Conservation (phyloP, 108 stramenopile genomes). For the Parmales sp. region DNA sequence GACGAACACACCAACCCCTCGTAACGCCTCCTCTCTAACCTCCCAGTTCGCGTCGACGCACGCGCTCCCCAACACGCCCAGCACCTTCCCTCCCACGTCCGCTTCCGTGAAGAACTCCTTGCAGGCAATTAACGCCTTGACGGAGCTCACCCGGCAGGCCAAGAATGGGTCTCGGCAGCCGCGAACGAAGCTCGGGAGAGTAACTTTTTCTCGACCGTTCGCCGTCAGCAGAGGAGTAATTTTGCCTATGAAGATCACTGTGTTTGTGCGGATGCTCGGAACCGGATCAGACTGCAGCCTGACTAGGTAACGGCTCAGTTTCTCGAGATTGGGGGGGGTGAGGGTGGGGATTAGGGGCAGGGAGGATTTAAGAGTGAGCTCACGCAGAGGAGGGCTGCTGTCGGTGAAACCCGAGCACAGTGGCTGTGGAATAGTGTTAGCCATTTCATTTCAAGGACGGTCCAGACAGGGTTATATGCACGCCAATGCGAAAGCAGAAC, state of each 20-base stretch:
- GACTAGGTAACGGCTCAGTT: conserved; percentile 69
- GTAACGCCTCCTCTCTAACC: conserved; percentile 64
- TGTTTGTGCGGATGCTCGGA: conserved; percentile 65
- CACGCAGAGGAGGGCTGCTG: conserved; percentile 55
- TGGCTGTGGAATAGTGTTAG: conserved; percentile 70
- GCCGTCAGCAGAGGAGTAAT: conserved; percentile 51
- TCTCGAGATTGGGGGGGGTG: conserved; percentile 61
- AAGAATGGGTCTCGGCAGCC: conserved; percentile 68
- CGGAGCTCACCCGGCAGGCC: conserved; percentile 61
- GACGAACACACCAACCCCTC: conserved; percentile 43
- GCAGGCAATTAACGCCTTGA: conserved; percentile 36
- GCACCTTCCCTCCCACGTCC: conserved; percentile 50
- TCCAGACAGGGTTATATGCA: too few species aligned
- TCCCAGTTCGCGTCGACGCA: conserved; percentile 53
- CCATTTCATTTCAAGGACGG: too few species aligned
- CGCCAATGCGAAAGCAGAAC: too few species aligned
- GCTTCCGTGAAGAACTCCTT: conserved; percentile 47
- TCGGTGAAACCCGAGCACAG: conserved; percentile 81
- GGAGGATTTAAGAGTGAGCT: conserved; percentile 71
- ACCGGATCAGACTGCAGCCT: conserved; percentile 66
- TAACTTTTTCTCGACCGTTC: conserved; percentile 55
- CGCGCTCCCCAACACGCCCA: conserved; percentile 51
- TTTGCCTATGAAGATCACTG: conserved; percentile 73
- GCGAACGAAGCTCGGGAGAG: conserved; percentile 60
- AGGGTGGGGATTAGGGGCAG: conserved; percentile 54